Base-by-base conservation (phyloP, 768 basidiomycete genomes). In the Russula ochroleuca region DNA sequence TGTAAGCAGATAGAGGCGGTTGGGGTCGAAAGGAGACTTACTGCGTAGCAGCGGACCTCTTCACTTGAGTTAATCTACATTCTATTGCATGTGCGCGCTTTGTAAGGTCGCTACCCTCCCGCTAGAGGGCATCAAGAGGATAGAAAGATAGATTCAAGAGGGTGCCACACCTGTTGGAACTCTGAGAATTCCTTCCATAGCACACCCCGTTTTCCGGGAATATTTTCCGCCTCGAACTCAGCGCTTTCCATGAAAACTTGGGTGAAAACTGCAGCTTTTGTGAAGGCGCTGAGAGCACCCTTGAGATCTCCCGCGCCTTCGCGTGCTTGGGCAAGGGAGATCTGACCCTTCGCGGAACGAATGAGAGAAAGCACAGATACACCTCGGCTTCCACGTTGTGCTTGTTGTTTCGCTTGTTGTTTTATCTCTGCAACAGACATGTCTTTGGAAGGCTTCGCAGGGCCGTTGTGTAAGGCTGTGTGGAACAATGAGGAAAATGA, bases 121-220 rank as follows among this genome's bases (percentile, higher is more conserved):
- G 70, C 79, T 80, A 57, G 49, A 48, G 19, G n/a, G 37, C 13
- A 31, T 38, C 40, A 28, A 19, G 40, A 25, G 49, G 53, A 50
- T 25, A 11, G 15, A 31, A 21, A 47, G 48, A 31, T 21, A 10
- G 33, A 2, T 28, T 13, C 40, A 19, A 19, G 8, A 10, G 51
- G 19, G 64, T 21, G 62, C 47, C 51, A 77, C 69, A 91, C 90
- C 78, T 83, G 79, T 68, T 85, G 78, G 64, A 90, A 88, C 25
- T 85, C 83, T 48, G 77, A 69, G 59, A 89, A 80, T 68, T 89
- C 87, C 73, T 81, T 84, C 73, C 80, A 80, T 52, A 90, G 72
- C 40, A 80, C 75, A 17, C 84, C 84, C 62, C 78, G 78, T 64
- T 80, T 82, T 47, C 79, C 81, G 41, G 75, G 76, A 51, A 72